phyloP scores from a whole-genome alignment of 345 rosid genomes.

The Clausena lansium region DNA sequence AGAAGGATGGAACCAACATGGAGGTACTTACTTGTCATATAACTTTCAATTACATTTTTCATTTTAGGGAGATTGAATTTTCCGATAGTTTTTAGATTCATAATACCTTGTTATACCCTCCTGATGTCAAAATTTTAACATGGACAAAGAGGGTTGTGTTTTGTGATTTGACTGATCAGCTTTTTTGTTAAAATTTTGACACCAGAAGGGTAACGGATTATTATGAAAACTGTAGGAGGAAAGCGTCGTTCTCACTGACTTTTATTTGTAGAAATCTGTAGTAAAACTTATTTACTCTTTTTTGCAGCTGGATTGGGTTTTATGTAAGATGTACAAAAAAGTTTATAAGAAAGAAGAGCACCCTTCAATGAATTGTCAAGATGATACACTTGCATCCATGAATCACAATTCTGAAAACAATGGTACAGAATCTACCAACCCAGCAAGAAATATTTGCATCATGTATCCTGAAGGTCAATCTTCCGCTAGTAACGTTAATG shows the following conservation, averaged over 20 bases:
- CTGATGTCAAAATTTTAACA: too few species aligned
- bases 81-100: background rate
- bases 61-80: too few species aligned
- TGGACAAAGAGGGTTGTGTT: too few species aligned
- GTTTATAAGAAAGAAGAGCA: background rate
- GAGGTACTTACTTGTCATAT: background rate
- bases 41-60: background rate
- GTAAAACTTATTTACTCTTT: background rate
- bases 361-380: background rate
- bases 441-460: background rate
- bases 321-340: background rate
- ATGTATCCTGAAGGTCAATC: background rate
- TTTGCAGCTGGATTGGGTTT: background rate
- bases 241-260: background rate
- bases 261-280: too few species aligned
- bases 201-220: too few species aligned
- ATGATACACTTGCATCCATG: background rate
- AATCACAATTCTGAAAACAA: background rate
- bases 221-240: background rate
- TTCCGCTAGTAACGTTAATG: background rate
- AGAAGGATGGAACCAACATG: background rate
- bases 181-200: too few species aligned
- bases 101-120: too few species aligned
- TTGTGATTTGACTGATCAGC: too few species aligned
- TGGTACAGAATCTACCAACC: background rate